These are phyloP conservation scores for Penicillium turbatum DNA, from an alignment of 495 filamentous ascomycete species.

Conservation along the genomic window DNA sequence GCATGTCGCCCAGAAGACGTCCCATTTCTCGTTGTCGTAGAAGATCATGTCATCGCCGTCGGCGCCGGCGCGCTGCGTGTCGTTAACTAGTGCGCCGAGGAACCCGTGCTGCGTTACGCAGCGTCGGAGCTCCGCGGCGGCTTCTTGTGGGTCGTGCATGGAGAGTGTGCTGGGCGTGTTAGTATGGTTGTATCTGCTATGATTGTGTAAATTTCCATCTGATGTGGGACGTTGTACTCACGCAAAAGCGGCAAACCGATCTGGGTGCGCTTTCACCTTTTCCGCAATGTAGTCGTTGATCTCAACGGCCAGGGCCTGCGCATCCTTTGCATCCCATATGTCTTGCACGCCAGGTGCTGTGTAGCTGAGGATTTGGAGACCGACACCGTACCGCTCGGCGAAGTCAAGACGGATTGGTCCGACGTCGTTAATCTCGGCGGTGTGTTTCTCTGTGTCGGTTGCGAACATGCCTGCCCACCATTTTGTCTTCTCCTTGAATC, in stretches of 20 bases:
- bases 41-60: constrained; percentile 55
- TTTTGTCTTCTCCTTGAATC: constrained; percentile 44
- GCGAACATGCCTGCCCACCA: constrained; percentile 46
- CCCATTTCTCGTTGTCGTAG: constrained; percentile 54
- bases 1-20: constrained; percentile 54
- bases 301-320: constrained; percentile 42
- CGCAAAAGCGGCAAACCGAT: constrained; percentile 56
- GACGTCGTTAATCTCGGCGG: constrained; percentile 47
- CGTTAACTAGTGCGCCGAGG: constrained; percentile 57
- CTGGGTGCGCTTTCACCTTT: constrained; percentile 46
- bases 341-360: constrained; percentile 57
- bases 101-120: constrained; percentile 54
- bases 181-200: not conserved
- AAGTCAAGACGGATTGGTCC: constrained; percentile 46
- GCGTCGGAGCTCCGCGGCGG: constrained; percentile 51
- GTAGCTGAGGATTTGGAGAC: constrained; percentile 55
- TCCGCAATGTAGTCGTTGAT: constrained; percentile 57
- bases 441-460: constrained; percentile 41
- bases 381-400: constrained; percentile 56
- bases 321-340: constrained; percentile 45
- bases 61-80: constrained; percentile 46
- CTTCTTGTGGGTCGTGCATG: constrained; percentile 54
- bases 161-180: constrained; percentile 35
- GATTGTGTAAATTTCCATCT: not conserved
- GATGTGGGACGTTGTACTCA: constrained; percentile 13